These are phyloP conservation scores for Suillus subluteus DNA, from an alignment of 768 basidiomycete genomes.

Conservation along the genomic window DNA sequence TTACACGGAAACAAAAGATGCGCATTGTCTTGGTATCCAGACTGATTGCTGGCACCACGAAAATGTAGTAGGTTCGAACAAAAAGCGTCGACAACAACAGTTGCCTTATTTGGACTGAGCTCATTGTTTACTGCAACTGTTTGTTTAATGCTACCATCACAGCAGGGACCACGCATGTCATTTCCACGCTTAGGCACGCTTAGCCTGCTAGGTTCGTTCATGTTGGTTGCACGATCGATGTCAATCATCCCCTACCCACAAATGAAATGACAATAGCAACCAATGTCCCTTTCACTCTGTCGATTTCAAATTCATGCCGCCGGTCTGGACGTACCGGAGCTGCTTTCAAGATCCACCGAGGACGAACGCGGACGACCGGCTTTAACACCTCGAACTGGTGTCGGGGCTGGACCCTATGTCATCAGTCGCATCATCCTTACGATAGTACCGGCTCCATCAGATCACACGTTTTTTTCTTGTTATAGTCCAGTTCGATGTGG, in stretches of 20 bases:
- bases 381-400: background rate
- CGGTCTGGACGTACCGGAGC: background rate
- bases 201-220: background rate
- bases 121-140: background rate
- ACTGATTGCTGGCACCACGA: background rate
- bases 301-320: background rate
- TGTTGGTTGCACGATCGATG: constrained; percentile 2
- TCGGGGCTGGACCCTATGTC: constrained; percentile 1
- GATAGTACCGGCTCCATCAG: background rate
- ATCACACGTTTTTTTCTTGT: background rate
- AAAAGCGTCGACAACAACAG: constrained; percentile 21
- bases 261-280: background rate
- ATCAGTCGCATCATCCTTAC: background rate
- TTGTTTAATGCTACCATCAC: background rate
- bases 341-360: background rate
- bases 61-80: background rate
- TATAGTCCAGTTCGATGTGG: background rate
- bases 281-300: background rate
- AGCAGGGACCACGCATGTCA: background rate
- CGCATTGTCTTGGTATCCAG: background rate
- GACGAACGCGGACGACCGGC: background rate
- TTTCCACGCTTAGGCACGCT: background rate
- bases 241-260: constrained; percentile 2
- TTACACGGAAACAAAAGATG: constrained; percentile 2
- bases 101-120: constrained; percentile 22